Evolutionary conservation across 441 rosid species (phyloP).

Genomic region (Adansonia gregorii): DNA sequence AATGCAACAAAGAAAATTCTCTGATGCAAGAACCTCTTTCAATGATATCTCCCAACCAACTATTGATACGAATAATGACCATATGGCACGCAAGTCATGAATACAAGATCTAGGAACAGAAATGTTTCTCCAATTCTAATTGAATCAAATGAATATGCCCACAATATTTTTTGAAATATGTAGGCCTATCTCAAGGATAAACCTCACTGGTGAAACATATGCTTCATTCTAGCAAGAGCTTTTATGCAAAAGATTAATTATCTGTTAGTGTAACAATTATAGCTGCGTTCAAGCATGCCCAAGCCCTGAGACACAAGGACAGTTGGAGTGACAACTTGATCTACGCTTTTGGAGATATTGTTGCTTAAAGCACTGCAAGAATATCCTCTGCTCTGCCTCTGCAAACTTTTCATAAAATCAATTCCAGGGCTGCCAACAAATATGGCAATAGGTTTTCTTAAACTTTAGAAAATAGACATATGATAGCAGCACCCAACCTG

Average conservation of each 20-base stretch:
- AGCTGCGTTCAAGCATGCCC: neutral
- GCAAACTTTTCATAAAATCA: neutral
- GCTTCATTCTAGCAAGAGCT: neutral
- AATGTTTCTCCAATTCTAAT: neutral
- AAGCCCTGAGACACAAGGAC: neutral
- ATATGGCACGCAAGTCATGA: neutral
- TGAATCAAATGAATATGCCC: neutral
- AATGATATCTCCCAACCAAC: neutral
- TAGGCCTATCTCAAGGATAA: neutral
- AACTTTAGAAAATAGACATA: constrained; percentile 10
- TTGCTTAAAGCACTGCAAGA: neutral
- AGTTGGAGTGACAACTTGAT: neutral
- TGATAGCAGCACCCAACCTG: neutral
- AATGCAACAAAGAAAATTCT: neutral
- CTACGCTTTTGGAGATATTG: neutral
- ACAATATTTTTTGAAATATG: neutral
- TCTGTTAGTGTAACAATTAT: neutral
- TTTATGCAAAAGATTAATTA: neutral
- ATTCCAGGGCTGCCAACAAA: neutral
- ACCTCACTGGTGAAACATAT: neutral
- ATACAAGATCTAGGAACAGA: neutral
- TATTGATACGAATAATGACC: neutral
- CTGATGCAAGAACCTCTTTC: neutral
- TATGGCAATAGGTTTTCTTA: constrained; percentile 4
- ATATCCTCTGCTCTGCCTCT: neutral